A percentile compares a stretch with the other conserved stretches of the same genome.
phyloP scores from a whole-genome alignment of 768 basidiomycete species.

The Termitomyces sp. region DNA sequence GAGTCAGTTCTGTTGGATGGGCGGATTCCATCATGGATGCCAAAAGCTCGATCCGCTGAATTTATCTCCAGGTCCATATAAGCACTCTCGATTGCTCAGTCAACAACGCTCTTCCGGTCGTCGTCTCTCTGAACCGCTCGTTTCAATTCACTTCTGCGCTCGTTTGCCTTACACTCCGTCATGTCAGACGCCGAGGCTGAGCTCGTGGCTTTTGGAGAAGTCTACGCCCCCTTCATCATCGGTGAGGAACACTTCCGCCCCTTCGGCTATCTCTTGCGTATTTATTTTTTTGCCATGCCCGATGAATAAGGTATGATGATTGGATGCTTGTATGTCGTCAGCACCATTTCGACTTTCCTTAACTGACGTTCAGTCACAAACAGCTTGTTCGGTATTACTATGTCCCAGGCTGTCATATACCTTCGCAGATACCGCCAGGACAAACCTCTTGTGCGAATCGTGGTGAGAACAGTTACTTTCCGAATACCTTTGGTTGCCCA shows the following conservation, averaged over 20 bases:
- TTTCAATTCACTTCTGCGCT: background rate
- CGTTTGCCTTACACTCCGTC: background rate
- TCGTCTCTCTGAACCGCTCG: background rate
- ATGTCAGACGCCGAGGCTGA: conserved; percentile 4
- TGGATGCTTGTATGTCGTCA: conserved; percentile 10
- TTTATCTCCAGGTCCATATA: background rate
- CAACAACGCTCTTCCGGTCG: background rate
- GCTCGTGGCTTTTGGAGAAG: conserved; percentile 10
- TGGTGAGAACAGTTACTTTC: background rate
- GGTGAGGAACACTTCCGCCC: background rate
- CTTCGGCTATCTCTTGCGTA: background rate
- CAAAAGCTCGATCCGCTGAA: background rate
- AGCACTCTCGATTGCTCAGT: background rate
- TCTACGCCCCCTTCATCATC: conserved; percentile 12
- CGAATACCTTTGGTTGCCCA: background rate
- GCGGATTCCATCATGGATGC: background rate
- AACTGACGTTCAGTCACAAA: background rate
- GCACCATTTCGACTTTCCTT: background rate
- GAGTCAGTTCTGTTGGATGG: background rate
- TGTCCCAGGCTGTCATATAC: conserved; percentile 12
- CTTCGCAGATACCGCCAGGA: conserved; percentile 12
- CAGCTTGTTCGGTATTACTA: conserved; percentile 13
- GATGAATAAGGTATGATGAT: conserved; percentile 13
- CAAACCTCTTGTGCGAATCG: conserved; percentile 2
- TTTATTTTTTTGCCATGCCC: background rate